These are phyloP conservation scores for Aspergillus hortae DNA, from an alignment of 2,329 filamentous ascomycete species.

Conservation along the genomic window DNA sequence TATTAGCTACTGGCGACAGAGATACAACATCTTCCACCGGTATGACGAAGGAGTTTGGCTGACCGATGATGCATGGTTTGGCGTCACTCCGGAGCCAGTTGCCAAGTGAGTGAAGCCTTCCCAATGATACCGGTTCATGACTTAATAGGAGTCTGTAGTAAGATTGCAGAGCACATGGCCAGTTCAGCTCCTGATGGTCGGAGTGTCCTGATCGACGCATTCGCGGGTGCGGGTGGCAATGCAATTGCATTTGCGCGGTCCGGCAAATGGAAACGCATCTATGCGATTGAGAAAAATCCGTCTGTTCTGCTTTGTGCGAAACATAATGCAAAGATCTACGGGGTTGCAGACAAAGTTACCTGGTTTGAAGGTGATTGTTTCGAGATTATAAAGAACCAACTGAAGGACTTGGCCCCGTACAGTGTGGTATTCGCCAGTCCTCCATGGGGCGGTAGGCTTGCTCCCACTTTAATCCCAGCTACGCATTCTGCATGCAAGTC, in stretches of 20 bases:
- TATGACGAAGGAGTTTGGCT: slow-evolving; percentile 88
- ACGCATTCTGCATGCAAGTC: background rate
- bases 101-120: slow-evolving; percentile 61
- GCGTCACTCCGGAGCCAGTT: slow-evolving; percentile 89
- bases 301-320: slow-evolving; percentile 83
- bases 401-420: slow-evolving; percentile 47
- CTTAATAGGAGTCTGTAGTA: slow-evolving; percentile 42
- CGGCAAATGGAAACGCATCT: slow-evolving; percentile 73
- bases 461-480: background rate
- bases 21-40: slow-evolving; percentile 78
- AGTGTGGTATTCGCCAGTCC: slow-evolving; percentile 68
- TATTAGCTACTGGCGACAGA: slow-evolving; percentile 80
- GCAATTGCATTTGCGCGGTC: slow-evolving; percentile 88
- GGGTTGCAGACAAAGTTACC: slow-evolving; percentile 70
- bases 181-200: slow-evolving; percentile 53
- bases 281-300: slow-evolving; percentile 82
- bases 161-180: slow-evolving; percentile 71
- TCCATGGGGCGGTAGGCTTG: slow-evolving; percentile 64
- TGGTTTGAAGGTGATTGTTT: slow-evolving; percentile 91
- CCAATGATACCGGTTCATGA: background rate
- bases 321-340: slow-evolving; percentile 85
- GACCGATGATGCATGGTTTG: slow-evolving; percentile 95
- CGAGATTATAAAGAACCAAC: slow-evolving; percentile 56
- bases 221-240: slow-evolving; percentile 90
- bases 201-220: slow-evolving; percentile 76